Evolutionary conservation across 108 stramenopile species (phyloP).

Genomic region (Cyclostephanos tholiformis): DNA sequence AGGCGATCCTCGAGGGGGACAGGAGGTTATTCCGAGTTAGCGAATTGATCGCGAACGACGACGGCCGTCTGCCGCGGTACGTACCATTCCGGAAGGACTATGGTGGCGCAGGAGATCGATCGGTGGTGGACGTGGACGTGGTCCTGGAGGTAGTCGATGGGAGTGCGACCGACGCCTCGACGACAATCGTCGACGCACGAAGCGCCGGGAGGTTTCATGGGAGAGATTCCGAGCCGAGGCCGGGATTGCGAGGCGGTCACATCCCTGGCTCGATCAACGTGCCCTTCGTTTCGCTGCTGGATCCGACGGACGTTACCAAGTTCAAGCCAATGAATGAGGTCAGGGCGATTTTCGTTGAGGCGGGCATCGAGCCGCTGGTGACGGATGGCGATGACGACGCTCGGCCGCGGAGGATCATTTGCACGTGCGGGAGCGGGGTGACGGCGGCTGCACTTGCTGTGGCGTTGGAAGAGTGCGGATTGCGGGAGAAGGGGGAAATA

Average conservation of each 20-base stretch:
- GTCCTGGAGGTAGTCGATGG: slow-evolving; percentile 46
- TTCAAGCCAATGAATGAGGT: slow-evolving; percentile 52
- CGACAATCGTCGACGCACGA: slow-evolving; percentile 58
- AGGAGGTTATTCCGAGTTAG: slow-evolving; percentile 36
- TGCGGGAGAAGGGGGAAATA: slow-evolving; percentile 45
- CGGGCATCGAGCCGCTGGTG: slow-evolving; percentile 44
- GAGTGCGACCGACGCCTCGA: slow-evolving; percentile 7
- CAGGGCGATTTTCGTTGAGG: slow-evolving; percentile 42
- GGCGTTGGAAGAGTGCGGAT: slow-evolving; percentile 66
- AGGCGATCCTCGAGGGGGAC: slow-evolving; percentile 1
- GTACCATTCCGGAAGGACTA: slow-evolving; percentile 18
- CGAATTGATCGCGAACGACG: slow-evolving; percentile 23
- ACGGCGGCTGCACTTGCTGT: slow-evolving; percentile 67
- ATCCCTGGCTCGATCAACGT: slow-evolving; percentile 70
- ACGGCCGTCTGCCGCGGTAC: slow-evolving; percentile 8
- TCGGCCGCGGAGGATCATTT: slow-evolving; percentile 33
- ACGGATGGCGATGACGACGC: neutral
- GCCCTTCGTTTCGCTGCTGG: slow-evolving; percentile 56
- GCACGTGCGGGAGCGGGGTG: slow-evolving; percentile 76
- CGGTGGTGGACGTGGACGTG: slow-evolving; percentile 47
- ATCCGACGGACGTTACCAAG: slow-evolving; percentile 38
- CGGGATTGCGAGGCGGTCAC: slow-evolving; percentile 58
- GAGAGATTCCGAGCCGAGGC: slow-evolving; percentile 52
- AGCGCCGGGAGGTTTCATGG: slow-evolving; percentile 44
- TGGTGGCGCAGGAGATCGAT: slow-evolving; percentile 2